These are phyloP conservation scores for Epipyxis sp. DNA, from an alignment of 108 stramenopile genomes.

Conservation along the genomic window DNA sequence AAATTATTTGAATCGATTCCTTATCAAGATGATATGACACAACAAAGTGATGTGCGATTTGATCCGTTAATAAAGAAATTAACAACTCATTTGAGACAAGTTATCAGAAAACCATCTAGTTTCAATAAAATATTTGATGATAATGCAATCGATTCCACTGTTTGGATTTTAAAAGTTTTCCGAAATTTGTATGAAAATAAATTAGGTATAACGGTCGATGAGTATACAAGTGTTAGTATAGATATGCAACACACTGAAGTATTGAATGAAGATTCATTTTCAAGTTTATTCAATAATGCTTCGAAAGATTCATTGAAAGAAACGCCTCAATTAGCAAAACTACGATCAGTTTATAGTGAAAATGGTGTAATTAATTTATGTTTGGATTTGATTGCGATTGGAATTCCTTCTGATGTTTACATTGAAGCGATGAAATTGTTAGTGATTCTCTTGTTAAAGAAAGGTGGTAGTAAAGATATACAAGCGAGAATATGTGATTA, in stretches of 20 bases:
- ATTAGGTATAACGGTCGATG: not conserved
- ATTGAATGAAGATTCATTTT: too few species aligned
- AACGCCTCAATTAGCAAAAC: not conserved
- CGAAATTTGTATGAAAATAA: constrained; percentile 3
- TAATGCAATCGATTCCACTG: not conserved
- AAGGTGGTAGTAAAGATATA: not conserved
- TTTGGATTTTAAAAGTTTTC: constrained; percentile 4
- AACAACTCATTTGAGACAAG: not conserved
- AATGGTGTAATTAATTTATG: constrained; percentile 22
- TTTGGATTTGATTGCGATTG: constrained; percentile 22
- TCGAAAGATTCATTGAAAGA: not conserved
- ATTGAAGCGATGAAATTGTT: constrained; percentile 16
- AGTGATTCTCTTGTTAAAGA: not conserved
- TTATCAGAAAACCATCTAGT: not conserved
- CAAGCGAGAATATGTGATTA: constrained; percentile 6
- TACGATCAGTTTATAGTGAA: not conserved
- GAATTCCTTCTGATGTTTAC: not conserved
- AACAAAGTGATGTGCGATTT: constrained; percentile 17
- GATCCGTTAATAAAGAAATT: constrained; percentile 21
- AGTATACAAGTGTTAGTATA: not conserved
- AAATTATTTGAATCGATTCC: not conserved
- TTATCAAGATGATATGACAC: not conserved
- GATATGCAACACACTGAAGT: too few species aligned
- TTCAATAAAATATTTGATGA: not conserved
- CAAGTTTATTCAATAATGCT: too few species aligned